Evolutionary conservation across 2,329 filamentous ascomycete species (phyloP).

Genomic region (Biscogniauxia sp.): DNA sequence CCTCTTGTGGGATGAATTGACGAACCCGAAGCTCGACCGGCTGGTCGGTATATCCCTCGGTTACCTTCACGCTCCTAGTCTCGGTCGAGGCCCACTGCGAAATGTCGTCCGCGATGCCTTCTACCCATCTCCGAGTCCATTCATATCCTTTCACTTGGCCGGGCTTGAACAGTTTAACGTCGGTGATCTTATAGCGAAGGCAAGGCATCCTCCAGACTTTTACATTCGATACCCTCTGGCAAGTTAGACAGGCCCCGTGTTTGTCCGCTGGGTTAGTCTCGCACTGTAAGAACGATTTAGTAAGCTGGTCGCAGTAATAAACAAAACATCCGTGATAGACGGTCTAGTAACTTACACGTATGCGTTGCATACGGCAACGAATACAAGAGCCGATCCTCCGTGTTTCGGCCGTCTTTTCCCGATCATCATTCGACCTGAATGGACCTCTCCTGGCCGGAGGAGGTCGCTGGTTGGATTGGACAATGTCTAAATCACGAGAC

Average conservation of each 20-base stretch:
- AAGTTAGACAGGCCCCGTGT: constrained; percentile 50
- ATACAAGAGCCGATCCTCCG: constrained; percentile 59
- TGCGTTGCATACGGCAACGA: constrained; percentile 60
- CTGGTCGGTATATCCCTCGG: constrained; percentile 52
- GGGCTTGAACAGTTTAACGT: constrained; percentile 56
- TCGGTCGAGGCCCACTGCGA: constrained; percentile 54
- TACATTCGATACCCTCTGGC: constrained; percentile 49
- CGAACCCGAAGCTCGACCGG: constrained; percentile 51
- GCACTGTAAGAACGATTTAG: constrained; percentile 40
- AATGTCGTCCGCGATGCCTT: constrained; percentile 54
- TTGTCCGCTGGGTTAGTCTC: constrained; percentile 48
- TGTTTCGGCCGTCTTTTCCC: constrained; percentile 55
- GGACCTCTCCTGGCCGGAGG: constrained; percentile 47
- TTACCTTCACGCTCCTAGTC: constrained; percentile 48
- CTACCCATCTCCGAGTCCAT: constrained; percentile 59
- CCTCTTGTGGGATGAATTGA: constrained; percentile 51
- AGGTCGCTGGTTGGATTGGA: constrained; percentile 35
- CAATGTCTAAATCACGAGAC: constrained; percentile 31
- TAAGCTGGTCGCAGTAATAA: constrained; percentile 11
- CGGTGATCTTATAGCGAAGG: constrained; percentile 59
- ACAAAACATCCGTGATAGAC: not conserved
- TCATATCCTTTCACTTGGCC: constrained; percentile 57
- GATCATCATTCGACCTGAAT: constrained; percentile 51
- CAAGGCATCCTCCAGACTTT: constrained; percentile 55
- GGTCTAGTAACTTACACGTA: constrained; percentile 47